Conservation (phyloP, 495 filamentous ascomycete genomes). For the Penicilliopsis zonata region DNA sequence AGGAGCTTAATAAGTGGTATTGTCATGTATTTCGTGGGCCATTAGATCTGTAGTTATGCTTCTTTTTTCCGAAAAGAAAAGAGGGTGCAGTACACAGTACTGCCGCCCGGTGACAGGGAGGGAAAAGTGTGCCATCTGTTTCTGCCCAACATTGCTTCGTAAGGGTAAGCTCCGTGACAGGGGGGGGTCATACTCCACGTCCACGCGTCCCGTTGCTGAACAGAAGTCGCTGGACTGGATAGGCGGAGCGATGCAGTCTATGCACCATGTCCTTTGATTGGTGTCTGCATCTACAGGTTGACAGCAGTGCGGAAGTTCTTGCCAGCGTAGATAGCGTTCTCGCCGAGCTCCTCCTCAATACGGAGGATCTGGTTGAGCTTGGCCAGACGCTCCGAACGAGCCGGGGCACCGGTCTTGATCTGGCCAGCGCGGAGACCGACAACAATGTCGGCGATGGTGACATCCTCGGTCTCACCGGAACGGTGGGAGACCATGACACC, state of each 20-base stretch:
- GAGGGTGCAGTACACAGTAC: not conserved
- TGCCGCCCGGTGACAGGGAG: not conserved
- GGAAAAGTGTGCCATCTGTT: not conserved
- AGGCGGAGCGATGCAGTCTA: not conserved
- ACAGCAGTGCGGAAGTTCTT: conserved; percentile 81
- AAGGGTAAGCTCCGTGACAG: not conserved
- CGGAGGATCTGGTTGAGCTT: conserved; percentile 99
- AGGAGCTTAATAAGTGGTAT: too few relatives aligned
- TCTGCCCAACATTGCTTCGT: not conserved
- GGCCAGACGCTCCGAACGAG: conserved; percentile 90
- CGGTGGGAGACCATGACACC: conserved; percentile 99
- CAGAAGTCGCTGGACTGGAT: not conserved
- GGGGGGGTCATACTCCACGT: not conserved
- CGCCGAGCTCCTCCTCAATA: conserved; percentile 97
- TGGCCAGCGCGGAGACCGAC: conserved; percentile 92
- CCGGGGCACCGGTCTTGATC: conserved; percentile 98
- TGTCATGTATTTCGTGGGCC: conserved; percentile 1
- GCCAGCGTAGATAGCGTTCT: conserved; percentile 83
- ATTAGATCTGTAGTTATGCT: conserved; percentile 1
- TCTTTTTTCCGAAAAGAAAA: not conserved
- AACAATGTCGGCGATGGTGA: conserved; percentile 95
- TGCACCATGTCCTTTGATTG: not conserved
- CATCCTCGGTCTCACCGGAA: conserved; percentile 98
- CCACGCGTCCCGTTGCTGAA: not conserved
- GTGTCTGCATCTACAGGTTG: conserved; percentile 54